These are phyloP conservation scores for Neurospora tetraspora DNA, from an alignment of 495 filamentous ascomycete genomes.

Conservation along the genomic window DNA sequence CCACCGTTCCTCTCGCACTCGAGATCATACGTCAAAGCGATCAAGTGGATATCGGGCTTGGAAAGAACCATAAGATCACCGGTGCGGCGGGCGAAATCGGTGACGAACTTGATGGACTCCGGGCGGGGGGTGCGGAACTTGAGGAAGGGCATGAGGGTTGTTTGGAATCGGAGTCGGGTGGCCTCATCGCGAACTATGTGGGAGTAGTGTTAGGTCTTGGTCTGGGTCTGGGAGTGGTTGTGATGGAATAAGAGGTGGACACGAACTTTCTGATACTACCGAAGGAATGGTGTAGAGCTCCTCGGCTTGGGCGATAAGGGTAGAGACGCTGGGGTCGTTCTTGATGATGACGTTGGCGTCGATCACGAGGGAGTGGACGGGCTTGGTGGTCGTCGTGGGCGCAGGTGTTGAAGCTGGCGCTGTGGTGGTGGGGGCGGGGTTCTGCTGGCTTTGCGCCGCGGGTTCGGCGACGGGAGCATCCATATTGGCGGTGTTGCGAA, in stretches of 20 bases:
- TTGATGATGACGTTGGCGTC: conserved; percentile 89
- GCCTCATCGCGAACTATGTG: conserved; percentile 51
- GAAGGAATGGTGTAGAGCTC: conserved; percentile 76
- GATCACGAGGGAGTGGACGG: conserved; percentile 74
- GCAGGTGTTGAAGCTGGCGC: neutral
- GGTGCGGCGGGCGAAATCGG: conserved; percentile 78
- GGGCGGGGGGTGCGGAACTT: conserved; percentile 62
- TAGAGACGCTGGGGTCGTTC: conserved; percentile 72
- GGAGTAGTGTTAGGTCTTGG: neutral
- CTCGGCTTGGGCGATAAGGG: conserved; percentile 63
- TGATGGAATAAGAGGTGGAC: neutral
- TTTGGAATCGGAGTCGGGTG: conserved; percentile 70
- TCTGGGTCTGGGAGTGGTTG: neutral
- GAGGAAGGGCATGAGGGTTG: conserved; percentile 72
- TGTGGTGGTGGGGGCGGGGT: conserved; percentile 19
- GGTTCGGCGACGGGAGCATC: conserved; percentile 7
- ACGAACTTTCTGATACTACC: conserved; percentile 74
- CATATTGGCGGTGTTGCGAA: conserved; percentile 1
- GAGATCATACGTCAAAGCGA: conserved; percentile 86
- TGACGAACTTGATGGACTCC: conserved; percentile 66
- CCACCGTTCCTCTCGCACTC: conserved; percentile 77
- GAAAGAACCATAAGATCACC: conserved; percentile 84
- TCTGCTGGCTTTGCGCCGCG: conserved; percentile 3
- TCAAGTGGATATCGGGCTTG: conserved; percentile 73
- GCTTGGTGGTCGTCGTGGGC: conserved; percentile 33